Base-by-base conservation (phyloP, 352 stramenopile species). In the Peronosclerospora sorghi region DNA sequence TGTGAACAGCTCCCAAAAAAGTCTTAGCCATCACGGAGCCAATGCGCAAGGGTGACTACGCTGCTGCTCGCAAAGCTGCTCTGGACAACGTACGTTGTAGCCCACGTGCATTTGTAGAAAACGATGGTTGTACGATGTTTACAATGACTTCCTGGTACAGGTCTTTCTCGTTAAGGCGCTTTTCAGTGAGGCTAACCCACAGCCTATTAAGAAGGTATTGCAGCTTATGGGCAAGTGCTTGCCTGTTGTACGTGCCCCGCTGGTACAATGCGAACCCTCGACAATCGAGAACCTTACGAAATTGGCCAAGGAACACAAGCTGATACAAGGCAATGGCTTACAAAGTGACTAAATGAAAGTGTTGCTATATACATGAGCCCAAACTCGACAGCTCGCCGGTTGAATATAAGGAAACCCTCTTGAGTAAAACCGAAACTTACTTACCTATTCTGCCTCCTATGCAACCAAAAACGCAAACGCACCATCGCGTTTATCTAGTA, bases 171-270 rank as follows among this genome's bases (percentile, higher is more conserved):
- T 95, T 54, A 95, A 95, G 68, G 70, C 76, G 19, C 79, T 95
- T 20, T 96, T 96, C 59, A 81, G 77, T 26, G 83, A 96, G 46
- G 83, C 83, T 35, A 96, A 96, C 64, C 85, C 85, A 45, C 83
- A 95, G 63, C 85, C 85, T n/a, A 64, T 92, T 43, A 96, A 96
- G 68, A 88, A 93, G 54, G 65, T 83, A 28, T 74, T 95, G 59
- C 71, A 92, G 61, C 56, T 93, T 21, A 63, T 93, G 35, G 84
- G 84, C 63, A 92, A 93, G 68, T 93, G 78, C 62, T 63, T 74
- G 12, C 44, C 76, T 43, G 51, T 73, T 21, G 79, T 86, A 43
- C 80, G 83, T 14, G 62, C 81, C 8, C 83, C 83, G 14, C 65
- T 95, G 21, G 70, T 84, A 20, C 51, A 76, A 41, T 89, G 83